phyloP scores from a whole-genome alignment of 768 basidiomycete species.

The Brasilioporus rufonigricans region DNA sequence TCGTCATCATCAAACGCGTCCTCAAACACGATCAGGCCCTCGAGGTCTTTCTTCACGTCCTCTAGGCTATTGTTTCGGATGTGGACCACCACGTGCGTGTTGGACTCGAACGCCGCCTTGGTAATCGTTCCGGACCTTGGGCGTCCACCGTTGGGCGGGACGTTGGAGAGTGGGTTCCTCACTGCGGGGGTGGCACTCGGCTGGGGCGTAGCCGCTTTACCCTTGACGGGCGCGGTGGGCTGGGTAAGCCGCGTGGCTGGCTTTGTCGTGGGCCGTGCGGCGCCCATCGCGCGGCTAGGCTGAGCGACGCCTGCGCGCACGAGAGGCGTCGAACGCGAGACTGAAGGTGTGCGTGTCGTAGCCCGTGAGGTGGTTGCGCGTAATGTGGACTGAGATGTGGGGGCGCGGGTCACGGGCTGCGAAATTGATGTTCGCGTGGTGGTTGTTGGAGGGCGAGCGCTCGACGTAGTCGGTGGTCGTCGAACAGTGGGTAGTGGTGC shows the following conservation, averaged over 20 bases:
- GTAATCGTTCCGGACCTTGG: constrained; percentile 28
- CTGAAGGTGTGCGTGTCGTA: constrained; percentile 20
- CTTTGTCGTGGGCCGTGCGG: constrained; percentile 8
- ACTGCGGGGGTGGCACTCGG: not conserved
- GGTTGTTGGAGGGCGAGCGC: constrained; percentile 6
- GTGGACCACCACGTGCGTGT: constrained; percentile 17
- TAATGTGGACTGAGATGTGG: constrained; percentile 21
- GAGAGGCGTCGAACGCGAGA: constrained; percentile 17
- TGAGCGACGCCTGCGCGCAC: constrained; percentile 2
- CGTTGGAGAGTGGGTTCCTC: not conserved
- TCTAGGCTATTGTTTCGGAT: constrained; percentile 24
- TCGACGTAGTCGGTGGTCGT: constrained; percentile 8
- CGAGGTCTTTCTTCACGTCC: constrained; percentile 31
- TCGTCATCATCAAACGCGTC: constrained; percentile 27
- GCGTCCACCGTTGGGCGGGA: not conserved
- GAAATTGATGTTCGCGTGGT: constrained; percentile 10
- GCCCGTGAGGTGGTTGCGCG: constrained; percentile 15
- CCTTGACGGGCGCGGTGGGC: constrained; percentile 1
- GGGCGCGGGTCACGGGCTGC: constrained; percentile 24
- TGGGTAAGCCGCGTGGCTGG: constrained; percentile 7
- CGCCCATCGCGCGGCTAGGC: constrained; percentile 7
- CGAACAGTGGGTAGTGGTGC: constrained; percentile 4
- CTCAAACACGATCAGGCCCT: constrained; percentile 30
- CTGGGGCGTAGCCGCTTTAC: constrained; percentile 6
- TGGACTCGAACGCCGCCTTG: constrained; percentile 21